Percentiles rank a stretch among this genome's conserved stretches.
phyloP scores from a whole-genome alignment of 139 green algal species.

The Deuterostichococcus epilithicus region DNA sequence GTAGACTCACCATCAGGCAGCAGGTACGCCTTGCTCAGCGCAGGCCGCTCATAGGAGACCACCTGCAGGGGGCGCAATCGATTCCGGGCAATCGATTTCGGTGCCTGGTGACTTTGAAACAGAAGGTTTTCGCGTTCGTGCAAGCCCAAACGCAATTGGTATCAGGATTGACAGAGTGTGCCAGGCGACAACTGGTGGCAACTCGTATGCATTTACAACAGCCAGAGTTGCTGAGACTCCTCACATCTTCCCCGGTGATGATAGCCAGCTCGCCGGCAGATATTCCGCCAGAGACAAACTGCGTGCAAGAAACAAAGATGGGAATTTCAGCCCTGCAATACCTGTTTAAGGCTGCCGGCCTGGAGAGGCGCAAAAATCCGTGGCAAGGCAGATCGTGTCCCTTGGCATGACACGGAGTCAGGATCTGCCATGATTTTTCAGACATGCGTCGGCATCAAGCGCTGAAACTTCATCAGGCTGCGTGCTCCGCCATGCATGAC shows the following conservation, averaged over 20 bases:
- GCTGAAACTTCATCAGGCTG: too few species aligned
- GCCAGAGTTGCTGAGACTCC: background rate
- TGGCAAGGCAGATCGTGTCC: too few species aligned
- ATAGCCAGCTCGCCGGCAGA: constrained; percentile 59
- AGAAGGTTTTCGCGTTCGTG: background rate
- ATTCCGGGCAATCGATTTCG: background rate
- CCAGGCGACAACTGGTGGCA: background rate
- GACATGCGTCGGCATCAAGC: too few species aligned
- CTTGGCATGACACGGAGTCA: too few species aligned
- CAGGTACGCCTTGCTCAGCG: constrained; percentile 88
- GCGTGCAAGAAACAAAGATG: too few species aligned
- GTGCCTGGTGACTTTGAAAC: background rate
- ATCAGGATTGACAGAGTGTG: background rate
- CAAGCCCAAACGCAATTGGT: background rate
- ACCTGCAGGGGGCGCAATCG: constrained; percentile 15
- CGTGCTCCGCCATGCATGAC: background rate
- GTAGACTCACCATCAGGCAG: constrained; percentile 39
- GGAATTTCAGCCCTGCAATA: too few species aligned
- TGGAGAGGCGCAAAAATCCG: too few species aligned
- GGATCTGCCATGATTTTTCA: too few species aligned
- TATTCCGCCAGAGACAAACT: constrained; percentile 55
- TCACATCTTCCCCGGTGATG: constrained; percentile 64
- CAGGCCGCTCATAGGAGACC: constrained; percentile 85
- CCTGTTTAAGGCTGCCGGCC: too few species aligned
- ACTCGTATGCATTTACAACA: background rate